phyloP scores from a whole-genome alignment of 768 basidiomycete genomes.

The Tylopilus sp. region DNA sequence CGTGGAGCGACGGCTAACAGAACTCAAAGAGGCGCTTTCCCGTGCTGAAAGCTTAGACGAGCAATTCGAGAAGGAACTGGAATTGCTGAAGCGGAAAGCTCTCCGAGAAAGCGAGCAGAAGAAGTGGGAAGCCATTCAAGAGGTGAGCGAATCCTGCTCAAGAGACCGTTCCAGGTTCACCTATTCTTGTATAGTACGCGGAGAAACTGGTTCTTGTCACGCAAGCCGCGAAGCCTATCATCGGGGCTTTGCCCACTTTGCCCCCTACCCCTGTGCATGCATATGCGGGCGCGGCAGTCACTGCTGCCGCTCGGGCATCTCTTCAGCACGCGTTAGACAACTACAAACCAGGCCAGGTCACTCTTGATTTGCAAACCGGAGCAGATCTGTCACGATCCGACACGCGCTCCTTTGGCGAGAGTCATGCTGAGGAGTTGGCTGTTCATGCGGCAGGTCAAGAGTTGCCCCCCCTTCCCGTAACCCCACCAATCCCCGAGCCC shows the following conservation, averaged over 20 bases:
- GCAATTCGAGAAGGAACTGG: conserved; percentile 64
- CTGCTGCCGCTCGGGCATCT: conserved; percentile 67
- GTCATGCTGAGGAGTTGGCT: conserved; percentile 69
- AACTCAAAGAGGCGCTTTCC: conserved; percentile 66
- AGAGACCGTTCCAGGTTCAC: neutral
- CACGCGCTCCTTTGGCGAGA: conserved; percentile 81
- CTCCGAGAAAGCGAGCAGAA: conserved; percentile 67
- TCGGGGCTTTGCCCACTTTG: conserved; percentile 60
- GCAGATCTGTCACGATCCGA: conserved; percentile 65
- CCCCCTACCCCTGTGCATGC: conserved; percentile 56
- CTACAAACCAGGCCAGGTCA: conserved; percentile 66
- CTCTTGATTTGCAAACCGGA: conserved; percentile 43
- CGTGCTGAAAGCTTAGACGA: conserved; percentile 64
- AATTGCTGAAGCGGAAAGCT: conserved; percentile 72
- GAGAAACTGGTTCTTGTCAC: conserved; percentile 76
- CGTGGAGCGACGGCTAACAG: conserved; percentile 68
- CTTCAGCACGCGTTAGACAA: conserved; percentile 78
- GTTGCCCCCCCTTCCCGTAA: conserved; percentile 38
- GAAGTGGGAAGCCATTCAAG: conserved; percentile 81
- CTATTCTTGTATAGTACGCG: conserved; percentile 51
- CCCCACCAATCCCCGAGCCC: conserved; percentile 37
- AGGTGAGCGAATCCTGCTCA: conserved; percentile 43
- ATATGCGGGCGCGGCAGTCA: conserved; percentile 60
- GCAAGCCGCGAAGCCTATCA: conserved; percentile 63
- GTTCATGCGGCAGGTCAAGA: conserved; percentile 25